Evolutionary conservation across 1,139 yeast genomes (phyloP), one percentile per base, ranked within the genome.

Genomic region (Blastobotrys buckinghamii): DNA sequence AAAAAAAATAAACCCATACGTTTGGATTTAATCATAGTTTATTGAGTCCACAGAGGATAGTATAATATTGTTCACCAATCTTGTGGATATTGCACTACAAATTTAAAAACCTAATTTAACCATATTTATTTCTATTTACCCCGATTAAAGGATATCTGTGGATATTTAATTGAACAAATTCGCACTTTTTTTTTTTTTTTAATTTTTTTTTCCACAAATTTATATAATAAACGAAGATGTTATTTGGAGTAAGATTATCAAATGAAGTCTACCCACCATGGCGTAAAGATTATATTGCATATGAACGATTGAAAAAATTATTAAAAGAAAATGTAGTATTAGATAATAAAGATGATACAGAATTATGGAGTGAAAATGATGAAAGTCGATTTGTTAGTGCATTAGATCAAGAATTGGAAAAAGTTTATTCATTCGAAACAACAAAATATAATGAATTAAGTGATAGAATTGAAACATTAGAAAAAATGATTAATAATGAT

Each of bases 241-340:
- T 90, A 54, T 92, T 90, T 64, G 95, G 95, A 46, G 86, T 79
- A 50, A 87, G 86, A 63, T 74, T 92, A 52, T 83, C 83, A 49
- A 81, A 79, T 58, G 97, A 90, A 67, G 79, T 81, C 39, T 87
- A 85, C 66, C 81, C 82, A 47, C 95, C 97, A 2, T 92, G 98
- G 98, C 83, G 78, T 66, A 78, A 80, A 42, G 79, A 84, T 63
- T 92, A 90, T 67, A 77, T 92, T 59, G 76, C 81, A 62, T 92
- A 92, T 66, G 94, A 82, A 59, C 72, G 74, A 47, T 74, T 92
- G 62, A 92, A 90, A 71, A 82, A 81, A 62, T 75, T 88, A 46
- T 75, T 92, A 60, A 88, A 88, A 65, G 97, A 92, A 63, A 82
- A 82, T 41, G 81, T 82, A 5, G 73, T 83, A 47, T 52, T 57